Conservation (phyloP, 2,329 filamentous ascomycete species). For the Ophiocordyceps robertsii region DNA sequence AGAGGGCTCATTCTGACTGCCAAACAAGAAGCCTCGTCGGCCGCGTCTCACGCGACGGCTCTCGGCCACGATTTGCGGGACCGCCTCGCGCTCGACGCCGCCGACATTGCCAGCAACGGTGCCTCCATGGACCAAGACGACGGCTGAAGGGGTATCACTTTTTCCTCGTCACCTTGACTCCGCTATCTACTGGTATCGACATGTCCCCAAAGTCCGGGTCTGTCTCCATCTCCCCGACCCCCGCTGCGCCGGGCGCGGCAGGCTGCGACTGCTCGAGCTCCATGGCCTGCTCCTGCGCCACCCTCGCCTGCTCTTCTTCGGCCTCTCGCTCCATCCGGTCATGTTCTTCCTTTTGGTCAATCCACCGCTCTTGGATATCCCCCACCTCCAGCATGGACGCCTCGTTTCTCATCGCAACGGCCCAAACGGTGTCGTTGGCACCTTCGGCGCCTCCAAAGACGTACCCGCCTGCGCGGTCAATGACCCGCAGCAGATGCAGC, state of each 20-base stretch:
- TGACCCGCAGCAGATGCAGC: slow-evolving; percentile 78
- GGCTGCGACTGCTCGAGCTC: slow-evolving; percentile 17
- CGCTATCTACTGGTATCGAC: slow-evolving; percentile 41
- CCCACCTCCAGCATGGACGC: slow-evolving; percentile 64
- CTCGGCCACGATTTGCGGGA: slow-evolving; percentile 7
- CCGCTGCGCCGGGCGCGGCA: slow-evolving; percentile 7
- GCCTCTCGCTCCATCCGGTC: slow-evolving; percentile 66
- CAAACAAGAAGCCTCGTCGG: slow-evolving; percentile 24
- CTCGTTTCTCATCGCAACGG: slow-evolving; percentile 76
- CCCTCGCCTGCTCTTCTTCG: slow-evolving; percentile 60
- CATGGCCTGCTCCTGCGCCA: slow-evolving; percentile 22
- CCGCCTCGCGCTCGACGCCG: slow-evolving; percentile 25
- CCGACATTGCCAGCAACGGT: slow-evolving; percentile 29
- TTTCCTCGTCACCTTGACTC: slow-evolving; percentile 61
- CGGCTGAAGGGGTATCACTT: slow-evolving; percentile 34
- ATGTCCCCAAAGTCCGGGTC: slow-evolving; percentile 39
- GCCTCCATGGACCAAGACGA: slow-evolving; percentile 27
- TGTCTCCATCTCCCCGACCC: slow-evolving; percentile 7
- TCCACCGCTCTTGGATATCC: slow-evolving; percentile 92
- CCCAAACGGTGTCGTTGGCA: slow-evolving; percentile 94
- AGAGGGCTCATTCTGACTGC: slow-evolving; percentile 57
- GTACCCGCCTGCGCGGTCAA: slow-evolving; percentile 87
- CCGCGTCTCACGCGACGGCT: slow-evolving; percentile 3
- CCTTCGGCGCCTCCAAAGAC: slow-evolving; percentile 84
- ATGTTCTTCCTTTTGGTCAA: slow-evolving; percentile 78